These are phyloP conservation scores for Litchi chinensis DNA, from an alignment of 345 rosid genomes.

Conservation along the genomic window DNA sequence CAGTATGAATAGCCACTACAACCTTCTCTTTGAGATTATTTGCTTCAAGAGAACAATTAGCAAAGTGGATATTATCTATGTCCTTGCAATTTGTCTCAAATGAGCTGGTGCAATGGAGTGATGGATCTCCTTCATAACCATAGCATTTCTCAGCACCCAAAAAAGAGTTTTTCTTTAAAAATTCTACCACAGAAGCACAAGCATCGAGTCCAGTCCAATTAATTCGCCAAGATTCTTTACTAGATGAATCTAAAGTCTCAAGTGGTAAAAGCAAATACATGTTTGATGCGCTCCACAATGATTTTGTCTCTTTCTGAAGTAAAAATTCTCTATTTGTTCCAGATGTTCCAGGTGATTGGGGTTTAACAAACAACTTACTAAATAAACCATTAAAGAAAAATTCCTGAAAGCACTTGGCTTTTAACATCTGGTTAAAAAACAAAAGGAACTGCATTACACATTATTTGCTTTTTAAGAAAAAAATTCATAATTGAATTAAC, in stretches of 20 bases:
- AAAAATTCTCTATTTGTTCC: slow-evolving; percentile 57
- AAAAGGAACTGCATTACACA: background rate
- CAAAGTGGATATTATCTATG: slow-evolving; percentile 52
- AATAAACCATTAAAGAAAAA: slow-evolving; percentile 83
- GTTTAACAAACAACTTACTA: slow-evolving; percentile 66
- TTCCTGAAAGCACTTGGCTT: slow-evolving; percentile 80
- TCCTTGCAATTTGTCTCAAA: slow-evolving; percentile 29
- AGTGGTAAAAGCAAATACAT: slow-evolving; percentile 84
- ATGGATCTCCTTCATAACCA: slow-evolving; percentile 27
- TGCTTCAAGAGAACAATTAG: slow-evolving; percentile 41
- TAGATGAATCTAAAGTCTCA: slow-evolving; percentile 38
- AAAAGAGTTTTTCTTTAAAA: slow-evolving; percentile 44
- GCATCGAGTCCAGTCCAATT: slow-evolving; percentile 65
- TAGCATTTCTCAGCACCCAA: slow-evolving; percentile 23
- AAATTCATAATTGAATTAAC: background rate
- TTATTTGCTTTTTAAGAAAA: background rate
- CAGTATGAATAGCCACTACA: slow-evolving; percentile 82
- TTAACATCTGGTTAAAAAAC: slow-evolving; percentile 44
- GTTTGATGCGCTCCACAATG: slow-evolving; percentile 62
- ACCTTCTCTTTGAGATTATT: slow-evolving; percentile 48
- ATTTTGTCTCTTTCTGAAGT: slow-evolving; percentile 50
- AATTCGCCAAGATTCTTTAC: slow-evolving; percentile 44
- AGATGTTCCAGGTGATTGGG: slow-evolving; percentile 39
- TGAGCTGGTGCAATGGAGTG: slow-evolving; percentile 20
- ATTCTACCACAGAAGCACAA: slow-evolving; percentile 55